phyloP scores from a whole-genome alignment of 768 basidiomycete genomes.

The Gloeopeniophorella convolvens region DNA sequence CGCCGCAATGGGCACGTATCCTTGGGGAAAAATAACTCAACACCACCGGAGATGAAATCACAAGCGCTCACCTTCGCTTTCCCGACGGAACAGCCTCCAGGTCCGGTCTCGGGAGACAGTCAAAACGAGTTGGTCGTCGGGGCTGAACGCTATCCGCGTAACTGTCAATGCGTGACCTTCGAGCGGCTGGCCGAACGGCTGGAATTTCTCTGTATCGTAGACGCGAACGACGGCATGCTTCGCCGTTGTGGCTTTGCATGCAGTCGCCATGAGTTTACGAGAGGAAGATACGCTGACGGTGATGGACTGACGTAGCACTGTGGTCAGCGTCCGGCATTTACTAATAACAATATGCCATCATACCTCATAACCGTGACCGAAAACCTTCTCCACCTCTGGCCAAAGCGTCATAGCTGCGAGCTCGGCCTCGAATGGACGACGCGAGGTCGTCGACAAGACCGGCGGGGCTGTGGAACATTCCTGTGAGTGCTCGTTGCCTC shows the following conservation, averaged over 20 bases:
- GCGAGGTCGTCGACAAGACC: constrained; percentile 22
- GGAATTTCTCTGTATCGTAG: constrained; percentile 67
- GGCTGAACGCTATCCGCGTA: constrained; percentile 86
- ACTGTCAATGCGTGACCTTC: constrained; percentile 85
- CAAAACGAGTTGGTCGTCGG: constrained; percentile 69
- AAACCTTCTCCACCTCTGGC: constrained; percentile 96
- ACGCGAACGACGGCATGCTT: constrained; percentile 89
- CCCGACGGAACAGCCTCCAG: constrained; percentile 72
- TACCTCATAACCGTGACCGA: constrained; percentile 97
- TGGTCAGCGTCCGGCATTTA: neutral
- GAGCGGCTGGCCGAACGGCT: constrained; percentile 63
- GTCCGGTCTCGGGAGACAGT: constrained; percentile 89
- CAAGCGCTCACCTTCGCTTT: constrained; percentile 34
- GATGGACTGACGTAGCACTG: constrained; percentile 51
- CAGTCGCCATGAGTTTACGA: constrained; percentile 70
- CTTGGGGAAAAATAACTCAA: constrained; percentile 26
- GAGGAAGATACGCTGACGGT: constrained; percentile 70
- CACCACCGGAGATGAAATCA: neutral
- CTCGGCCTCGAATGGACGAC: constrained; percentile 84
- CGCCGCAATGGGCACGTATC: constrained; percentile 54
- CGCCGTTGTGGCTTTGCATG: constrained; percentile 80
- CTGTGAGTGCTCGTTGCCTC: neutral
- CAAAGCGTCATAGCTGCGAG: constrained; percentile 83
- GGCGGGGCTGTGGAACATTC: constrained; percentile 19
- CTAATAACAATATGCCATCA: constrained; percentile 8